These are phyloP conservation scores for Boletellus ananiceps DNA, from an alignment of 768 basidiomycete species.

Conservation along the genomic window DNA sequence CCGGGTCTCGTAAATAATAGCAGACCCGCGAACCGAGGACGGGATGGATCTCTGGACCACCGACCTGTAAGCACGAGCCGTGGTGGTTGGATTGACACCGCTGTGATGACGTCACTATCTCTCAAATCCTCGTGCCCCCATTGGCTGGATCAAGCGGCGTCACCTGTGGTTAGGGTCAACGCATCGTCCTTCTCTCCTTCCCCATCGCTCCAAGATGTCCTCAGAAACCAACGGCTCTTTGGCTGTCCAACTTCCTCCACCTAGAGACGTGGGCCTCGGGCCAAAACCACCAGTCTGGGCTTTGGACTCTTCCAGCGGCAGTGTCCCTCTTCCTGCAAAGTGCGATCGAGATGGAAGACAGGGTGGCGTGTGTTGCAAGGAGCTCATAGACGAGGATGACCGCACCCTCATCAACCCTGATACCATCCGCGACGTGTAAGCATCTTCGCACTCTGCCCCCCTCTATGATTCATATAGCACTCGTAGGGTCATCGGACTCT, in stretches of 20 bases:
- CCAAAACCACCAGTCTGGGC: slow-evolving; percentile 62
- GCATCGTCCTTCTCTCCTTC: background rate
- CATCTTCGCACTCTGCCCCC: background rate
- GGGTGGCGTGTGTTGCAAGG: slow-evolving; percentile 82
- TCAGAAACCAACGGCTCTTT: slow-evolving; percentile 10
- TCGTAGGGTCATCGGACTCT: slow-evolving; percentile 79
- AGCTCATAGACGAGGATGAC: slow-evolving; percentile 75
- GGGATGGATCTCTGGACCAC: no score
- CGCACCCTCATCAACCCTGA: slow-evolving; percentile 83
- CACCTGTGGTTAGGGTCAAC: background rate
- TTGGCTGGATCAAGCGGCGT: no score
- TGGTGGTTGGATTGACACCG: no score
- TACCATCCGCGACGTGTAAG: slow-evolving; percentile 81
- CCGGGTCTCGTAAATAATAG: no score
- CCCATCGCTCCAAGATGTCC: slow-evolving; percentile 14
- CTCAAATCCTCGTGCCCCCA: no score
- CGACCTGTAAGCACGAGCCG: no score
- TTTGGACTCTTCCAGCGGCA: slow-evolving; percentile 41
- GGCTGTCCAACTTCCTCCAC: slow-evolving; percentile 20
- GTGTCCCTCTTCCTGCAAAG: slow-evolving; percentile 48
- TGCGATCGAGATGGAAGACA: slow-evolving; percentile 52
- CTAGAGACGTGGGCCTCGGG: slow-evolving; percentile 5
- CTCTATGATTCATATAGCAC: background rate
- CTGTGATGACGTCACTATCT: no score
- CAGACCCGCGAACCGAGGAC: no score